Evolutionary conservation across 2,329 filamentous ascomycete species (phyloP).

Genomic region (Aspergillus melleus): DNA sequence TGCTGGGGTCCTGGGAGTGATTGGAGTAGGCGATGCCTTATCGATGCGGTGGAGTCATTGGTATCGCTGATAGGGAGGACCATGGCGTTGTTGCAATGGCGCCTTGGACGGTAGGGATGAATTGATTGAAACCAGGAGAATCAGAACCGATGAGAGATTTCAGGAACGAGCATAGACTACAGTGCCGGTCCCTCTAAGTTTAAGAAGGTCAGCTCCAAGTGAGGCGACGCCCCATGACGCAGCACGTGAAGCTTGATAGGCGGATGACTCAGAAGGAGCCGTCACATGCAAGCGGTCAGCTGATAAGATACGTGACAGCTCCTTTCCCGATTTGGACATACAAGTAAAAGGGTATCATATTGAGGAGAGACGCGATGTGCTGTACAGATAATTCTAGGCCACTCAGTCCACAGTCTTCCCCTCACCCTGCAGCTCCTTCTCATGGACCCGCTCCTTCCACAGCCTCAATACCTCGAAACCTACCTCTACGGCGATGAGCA

Average conservation of each 20-base stretch:
- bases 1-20: conserved; percentile 36
- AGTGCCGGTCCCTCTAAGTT: neutral
- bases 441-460: conserved; percentile 60
- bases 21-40: conserved; percentile 15
- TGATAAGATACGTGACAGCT: conserved; percentile 7
- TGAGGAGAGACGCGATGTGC: conserved; percentile 4
- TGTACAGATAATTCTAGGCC: neutral
- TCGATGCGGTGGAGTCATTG: conserved; percentile 9
- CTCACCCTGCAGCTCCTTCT: conserved; percentile 28
- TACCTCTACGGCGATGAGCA: conserved; percentile 89
- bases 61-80: conserved; percentile 6
- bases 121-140: neutral
- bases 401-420: neutral
- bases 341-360: neutral
- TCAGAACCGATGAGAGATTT: neutral
- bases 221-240: neutral
- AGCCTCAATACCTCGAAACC: conserved; percentile 78
- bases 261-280: conserved; percentile 8
- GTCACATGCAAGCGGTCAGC: conserved; percentile 11
- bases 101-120: neutral
- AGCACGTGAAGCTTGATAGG: conserved; percentile 8
- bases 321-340: neutral
- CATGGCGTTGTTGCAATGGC: neutral
- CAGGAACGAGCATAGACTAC: neutral
- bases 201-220: neutral